Evolutionary conservation across 2,329 filamentous ascomycete genomes (phyloP).

Genomic region (Pseudogymnoascus pannorum): DNA sequence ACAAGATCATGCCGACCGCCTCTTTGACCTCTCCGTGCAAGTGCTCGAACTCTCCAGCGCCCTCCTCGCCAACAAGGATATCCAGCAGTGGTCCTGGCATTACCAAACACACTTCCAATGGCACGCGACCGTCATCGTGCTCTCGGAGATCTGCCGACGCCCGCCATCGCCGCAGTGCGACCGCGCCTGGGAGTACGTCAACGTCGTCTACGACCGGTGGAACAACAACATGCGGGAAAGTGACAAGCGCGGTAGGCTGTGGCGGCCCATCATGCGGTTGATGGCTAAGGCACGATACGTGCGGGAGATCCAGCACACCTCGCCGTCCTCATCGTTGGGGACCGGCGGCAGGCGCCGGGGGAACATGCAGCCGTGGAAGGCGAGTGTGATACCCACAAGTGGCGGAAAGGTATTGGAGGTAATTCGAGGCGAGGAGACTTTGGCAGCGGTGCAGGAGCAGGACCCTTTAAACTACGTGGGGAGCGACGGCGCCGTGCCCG

Average conservation of each 20-base stretch:
- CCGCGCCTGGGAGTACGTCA: slow-evolving; percentile 15
- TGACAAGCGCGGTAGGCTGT: slow-evolving; percentile 7
- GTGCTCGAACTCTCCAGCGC: slow-evolving; percentile 59
- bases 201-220: slow-evolving; percentile 7
- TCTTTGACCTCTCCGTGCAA: slow-evolving; percentile 66
- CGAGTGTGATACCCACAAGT: too few relatives aligned
- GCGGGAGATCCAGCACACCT: too few relatives aligned
- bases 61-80: slow-evolving; percentile 54
- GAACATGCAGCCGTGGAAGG: too few relatives aligned
- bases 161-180: slow-evolving; percentile 13
- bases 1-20: slow-evolving; percentile 36
- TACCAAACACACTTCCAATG: not conserved
- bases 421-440: not conserved
- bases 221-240: not conserved
- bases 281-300: slow-evolving; percentile 16
- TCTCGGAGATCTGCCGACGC: slow-evolving; percentile 2
- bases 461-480: too few relatives aligned
- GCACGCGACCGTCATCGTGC: not conserved
- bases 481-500: too few relatives aligned
- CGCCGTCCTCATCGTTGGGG: too few relatives aligned
- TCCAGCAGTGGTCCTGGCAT: not conserved
- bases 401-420: too few relatives aligned
- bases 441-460: too few relatives aligned
- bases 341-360: too few relatives aligned
- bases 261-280: slow-evolving; percentile 13